Percentiles rank a stretch among this genome's conserved stretches.
Evolutionary conservation across 2,329 filamentous ascomycete genomes (phyloP).

Genomic region (Raffaelea arxii): DNA sequence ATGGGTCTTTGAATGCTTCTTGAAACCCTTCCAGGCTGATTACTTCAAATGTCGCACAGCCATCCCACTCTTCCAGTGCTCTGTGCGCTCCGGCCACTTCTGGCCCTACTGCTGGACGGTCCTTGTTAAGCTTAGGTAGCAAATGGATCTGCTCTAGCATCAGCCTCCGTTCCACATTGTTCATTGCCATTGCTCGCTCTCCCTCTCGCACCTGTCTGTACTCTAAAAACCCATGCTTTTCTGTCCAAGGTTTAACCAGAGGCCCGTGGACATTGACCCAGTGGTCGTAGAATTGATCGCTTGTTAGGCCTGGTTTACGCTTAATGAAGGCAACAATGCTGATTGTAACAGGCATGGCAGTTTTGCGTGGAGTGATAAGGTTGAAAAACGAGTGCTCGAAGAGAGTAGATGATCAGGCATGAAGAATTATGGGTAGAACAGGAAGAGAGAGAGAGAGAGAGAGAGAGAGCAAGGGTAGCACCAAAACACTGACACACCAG

Average conservation of each 20-base stretch:
- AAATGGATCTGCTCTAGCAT: slow-evolving; percentile 15
- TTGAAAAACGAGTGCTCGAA: no score
- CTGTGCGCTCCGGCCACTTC: slow-evolving; percentile 5
- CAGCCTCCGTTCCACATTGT: neutral
- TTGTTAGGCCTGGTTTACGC: slow-evolving; percentile 17
- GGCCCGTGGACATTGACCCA: slow-evolving; percentile 23
- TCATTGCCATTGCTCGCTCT: neutral
- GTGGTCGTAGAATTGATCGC: slow-evolving; percentile 23
- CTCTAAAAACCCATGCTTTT: slow-evolving; percentile 21
- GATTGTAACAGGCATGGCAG: no score
- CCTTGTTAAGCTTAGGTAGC: slow-evolving; percentile 16
- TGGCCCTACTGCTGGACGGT: slow-evolving; percentile 4
- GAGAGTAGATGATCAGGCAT: no score
- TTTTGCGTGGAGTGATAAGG: no score
- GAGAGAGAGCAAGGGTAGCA: neutral
- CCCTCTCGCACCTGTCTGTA: slow-evolving; percentile 20
- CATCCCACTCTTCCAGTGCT: slow-evolving; percentile 18
- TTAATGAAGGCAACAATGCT: slow-evolving; percentile 7
- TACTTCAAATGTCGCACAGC: slow-evolving; percentile 21
- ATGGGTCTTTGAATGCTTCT: slow-evolving; percentile 20
- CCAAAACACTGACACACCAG: neutral
- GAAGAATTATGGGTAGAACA: no score
- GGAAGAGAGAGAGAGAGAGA: no score
- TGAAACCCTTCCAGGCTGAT: slow-evolving; percentile 17
- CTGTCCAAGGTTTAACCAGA: slow-evolving; percentile 23